Base-by-base conservation (phyloP, 2,329 filamentous ascomycete species). In the Hymenoscyphus occultus region DNA sequence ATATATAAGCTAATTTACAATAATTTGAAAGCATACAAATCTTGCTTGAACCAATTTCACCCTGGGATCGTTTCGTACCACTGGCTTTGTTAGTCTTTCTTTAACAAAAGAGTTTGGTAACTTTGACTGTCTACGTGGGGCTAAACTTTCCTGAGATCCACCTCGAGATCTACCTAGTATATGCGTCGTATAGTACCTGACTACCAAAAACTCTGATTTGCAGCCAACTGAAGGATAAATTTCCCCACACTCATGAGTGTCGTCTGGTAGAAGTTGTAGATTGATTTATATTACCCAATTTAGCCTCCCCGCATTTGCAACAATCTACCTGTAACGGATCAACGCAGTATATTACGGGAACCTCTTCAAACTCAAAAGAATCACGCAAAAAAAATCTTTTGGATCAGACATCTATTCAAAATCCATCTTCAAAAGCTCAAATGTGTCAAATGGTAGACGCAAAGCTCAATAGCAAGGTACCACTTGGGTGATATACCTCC, bases 201-300 rank as follows among this genome's bases (percentile, higher is more conserved):
- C 7, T 51, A 28, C 45, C 19, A 9, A 51, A 22, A 35, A 0
- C 22, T 51, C n/a, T 19, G 14, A 12, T 3, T 51, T 28, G 7
- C 22, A 9, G 45, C 7, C 45, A 28, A 51, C 45, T 58, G 13
- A 12, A 51, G 45, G 19, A 51, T 19, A 28, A 5, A 9, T 51
- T 51, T 22, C 7, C 19, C n/a, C 45, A 28, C n/a, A 51, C n/a
- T 51, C 10, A 19, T 51, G 45, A 22, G 45, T 51, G n/a, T n/a
- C 45, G 45, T 13, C 45, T 51, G 45, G 45, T n/a, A 51, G 7
- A 51, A 2, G 35, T 10, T 35, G 45, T 7, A 51, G 5, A 51
- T 51, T 51, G 19, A 51, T 51, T 57, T 57, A 32, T 28, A 63
- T 63, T 63, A 63, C 56, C 54, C 61, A 39, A 48, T 63, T 62